Evolutionary conservation across 768 basidiomycete species (phyloP).

Genomic region (Collybiopsis luxurians): DNA sequence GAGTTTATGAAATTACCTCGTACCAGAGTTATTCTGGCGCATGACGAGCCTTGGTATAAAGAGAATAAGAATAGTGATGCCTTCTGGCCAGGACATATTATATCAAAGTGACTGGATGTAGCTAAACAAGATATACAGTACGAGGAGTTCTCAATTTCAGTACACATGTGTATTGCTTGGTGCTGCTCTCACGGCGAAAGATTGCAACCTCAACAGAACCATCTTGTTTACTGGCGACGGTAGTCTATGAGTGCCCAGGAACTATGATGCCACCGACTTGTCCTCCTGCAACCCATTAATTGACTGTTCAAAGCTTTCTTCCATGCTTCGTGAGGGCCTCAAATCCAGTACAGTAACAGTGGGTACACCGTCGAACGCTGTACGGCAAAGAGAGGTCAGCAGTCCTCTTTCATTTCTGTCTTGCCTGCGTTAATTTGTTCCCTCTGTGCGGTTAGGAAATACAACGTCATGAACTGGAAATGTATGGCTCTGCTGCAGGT

Average conservation of each 20-base stretch:
- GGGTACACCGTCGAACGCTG: constrained; percentile 89
- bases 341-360: constrained; percentile 76
- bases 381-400: constrained; percentile 59
- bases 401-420: background rate
- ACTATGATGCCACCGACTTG: background rate
- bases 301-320: constrained; percentile 79
- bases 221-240: constrained; percentile 89
- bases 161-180: too few species aligned
- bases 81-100: constrained; percentile 40
- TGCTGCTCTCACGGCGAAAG: constrained; percentile 75
- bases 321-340: constrained; percentile 72
- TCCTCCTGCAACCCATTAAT: constrained; percentile 48
- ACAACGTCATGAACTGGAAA: constrained; percentile 84
- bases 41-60: constrained; percentile 51
- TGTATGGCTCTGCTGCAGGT: constrained; percentile 64
- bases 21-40: constrained; percentile 48
- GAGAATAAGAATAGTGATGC: constrained; percentile 38
- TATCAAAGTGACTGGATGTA: constrained; percentile 1
- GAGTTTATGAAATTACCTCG: constrained; percentile 32
- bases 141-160: too few species aligned
- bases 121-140: too few species aligned
- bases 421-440: background rate
- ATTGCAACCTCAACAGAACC: constrained; percentile 58
- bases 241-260: constrained; percentile 50
- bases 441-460: constrained; percentile 44